Evolutionary conservation across 805 yeast genomes (phyloP), one percentile per base, ranked within the genome.

Genomic region (Blastobotrys muscicola): DNA sequence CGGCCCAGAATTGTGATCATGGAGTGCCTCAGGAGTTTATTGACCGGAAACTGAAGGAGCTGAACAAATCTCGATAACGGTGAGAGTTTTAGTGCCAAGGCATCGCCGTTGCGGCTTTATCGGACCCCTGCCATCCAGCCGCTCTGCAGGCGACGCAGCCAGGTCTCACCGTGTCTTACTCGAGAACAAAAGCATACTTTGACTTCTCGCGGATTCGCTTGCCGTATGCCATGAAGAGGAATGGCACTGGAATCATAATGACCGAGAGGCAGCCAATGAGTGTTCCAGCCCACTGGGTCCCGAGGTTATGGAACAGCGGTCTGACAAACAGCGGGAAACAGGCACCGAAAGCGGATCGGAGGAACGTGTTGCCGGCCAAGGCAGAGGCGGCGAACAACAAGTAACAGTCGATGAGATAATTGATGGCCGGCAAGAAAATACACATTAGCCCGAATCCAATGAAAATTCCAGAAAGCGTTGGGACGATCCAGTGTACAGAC

Each of bases 401-500:
- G 58, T 84, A 84, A 23, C 79, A 68, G 60, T 84, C 94, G 52
- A 84, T 70, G 57, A 84, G 69, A 60, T 83, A 84, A 61, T 79
- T 83, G 53, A 83, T 61, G 23, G 82, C 72, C 8, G 86, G 76
- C 50, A 80, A 66, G 67, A 84, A 84, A 45, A 84, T 76, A 35
- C 77, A 69, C 50, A 81, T 66, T 45, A 82, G 64, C 32, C 90
- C 94, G 49, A 72, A 75, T 10, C 87, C 89, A 33, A 76, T 71
- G 55, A 80, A 71, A 2, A 74, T 47, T 49, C 85, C 82, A 29
- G 84, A 76, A 29, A 76, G 62, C 2, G 82, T 73, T 33, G 94
- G 92, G n/a, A 75, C 84, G 54, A 78, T 80, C 90, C 90, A 87
- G 58, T 81, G 95, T 33, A 85, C 75, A 37, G 63, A 62, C 32